Conservation (phyloP, 164 flowering plant species). For the Piper longum region DNA sequence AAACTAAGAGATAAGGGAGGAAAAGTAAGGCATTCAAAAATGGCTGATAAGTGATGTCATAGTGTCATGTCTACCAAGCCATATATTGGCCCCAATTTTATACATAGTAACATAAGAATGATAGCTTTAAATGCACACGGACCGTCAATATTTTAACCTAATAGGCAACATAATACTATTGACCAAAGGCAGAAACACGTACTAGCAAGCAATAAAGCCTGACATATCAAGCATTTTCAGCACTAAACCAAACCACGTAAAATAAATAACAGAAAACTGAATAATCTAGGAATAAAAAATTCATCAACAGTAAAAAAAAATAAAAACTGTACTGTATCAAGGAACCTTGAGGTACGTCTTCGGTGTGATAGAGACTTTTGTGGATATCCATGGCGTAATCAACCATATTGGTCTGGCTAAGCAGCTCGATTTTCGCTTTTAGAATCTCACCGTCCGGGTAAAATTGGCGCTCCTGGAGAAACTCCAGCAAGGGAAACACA, state of each 20-base stretch:
- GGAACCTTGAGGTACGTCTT: conserved; percentile 84
- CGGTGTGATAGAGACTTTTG: conserved; percentile 72
- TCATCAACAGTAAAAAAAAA: conserved; percentile 1
- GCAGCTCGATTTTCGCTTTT: conserved; percentile 75
- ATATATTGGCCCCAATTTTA: too few species aligned
- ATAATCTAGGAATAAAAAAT: conserved; percentile 1
- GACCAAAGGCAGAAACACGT: too few species aligned
- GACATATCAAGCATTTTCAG: background rate
- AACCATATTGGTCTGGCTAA: conserved; percentile 92
- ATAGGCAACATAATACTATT: background rate
- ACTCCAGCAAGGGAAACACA: conserved; percentile 80
- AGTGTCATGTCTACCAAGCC: too few species aligned
- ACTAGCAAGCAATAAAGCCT: too few species aligned
- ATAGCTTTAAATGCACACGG: background rate
- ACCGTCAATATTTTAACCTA: background rate
- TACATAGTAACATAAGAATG: background rate
- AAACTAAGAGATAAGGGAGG: background rate
- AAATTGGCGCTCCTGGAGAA: conserved; percentile 56
- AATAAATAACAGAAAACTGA: background rate
- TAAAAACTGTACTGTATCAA: background rate
- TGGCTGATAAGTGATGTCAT: too few species aligned
- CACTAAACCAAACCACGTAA: background rate
- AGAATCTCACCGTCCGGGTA: conserved; percentile 66
- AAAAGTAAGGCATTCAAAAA: too few species aligned
- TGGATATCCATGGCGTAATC: conserved; percentile 98